Evolutionary conservation across 305 asterid species (phyloP), one percentile per base, ranked within the genome.

Genomic region (Rubia balearica): DNA sequence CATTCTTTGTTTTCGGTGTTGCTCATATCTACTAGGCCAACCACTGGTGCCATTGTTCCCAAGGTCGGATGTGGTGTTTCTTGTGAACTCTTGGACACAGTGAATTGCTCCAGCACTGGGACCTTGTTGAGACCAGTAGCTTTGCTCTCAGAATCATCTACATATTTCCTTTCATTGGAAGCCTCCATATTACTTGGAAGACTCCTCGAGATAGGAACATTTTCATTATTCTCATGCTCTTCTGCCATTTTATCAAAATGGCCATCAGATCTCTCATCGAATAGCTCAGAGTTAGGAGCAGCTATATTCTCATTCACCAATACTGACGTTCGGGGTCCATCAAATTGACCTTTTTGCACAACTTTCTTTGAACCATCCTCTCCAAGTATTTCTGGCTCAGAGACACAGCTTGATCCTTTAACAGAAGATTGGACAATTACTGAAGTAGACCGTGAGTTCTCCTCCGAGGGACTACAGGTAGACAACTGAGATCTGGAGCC

Each of bases 81-180:
- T 30, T 60, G 64, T 65, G 46, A 16, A 64, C 55, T 65, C 70
- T 60, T 55, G 68, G 17, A 68, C 74, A 51, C 65, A 73, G 74
- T 63, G 27, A 76, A 63, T 70, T 80, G 76, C 74, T 70, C 73
- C 62, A 86, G 65, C 65, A 81, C 73, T 65, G 68, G 72, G 65
- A 61, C 84, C 63, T 81, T 87, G 40, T 63, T 27, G 40, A 53
- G 62, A 27, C 70, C 68, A 21, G 61, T 62, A 74, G 70, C 72
- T 70, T 79, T 69, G 70, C 27, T 73, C 60, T 66, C 82, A 21
- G 66, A 57, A 36, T 55, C 73, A 51, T 75, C 74, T 73, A 42
- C 55, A 77, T 74, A 71, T 73, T 72, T 83, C 73, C 67, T 74
- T 68, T 38, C 71, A 78, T 71, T 71, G 45, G 76, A 17, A 61